phyloP scores from a whole-genome alignment of 1,139 yeast species.

The Arxiozyma bovina region DNA sequence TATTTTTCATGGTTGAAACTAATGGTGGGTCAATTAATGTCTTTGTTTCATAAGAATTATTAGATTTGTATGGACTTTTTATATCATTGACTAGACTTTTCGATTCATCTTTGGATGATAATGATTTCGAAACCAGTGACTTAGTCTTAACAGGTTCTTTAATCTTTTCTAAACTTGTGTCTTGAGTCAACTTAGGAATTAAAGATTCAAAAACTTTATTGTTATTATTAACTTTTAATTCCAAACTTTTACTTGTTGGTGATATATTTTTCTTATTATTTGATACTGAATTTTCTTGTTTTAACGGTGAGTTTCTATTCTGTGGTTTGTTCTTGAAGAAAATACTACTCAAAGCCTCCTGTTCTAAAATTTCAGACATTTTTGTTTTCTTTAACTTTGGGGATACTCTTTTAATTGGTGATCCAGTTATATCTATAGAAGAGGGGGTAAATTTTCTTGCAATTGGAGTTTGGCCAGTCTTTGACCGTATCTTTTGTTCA shows the following conservation, averaged over 20 bases:
- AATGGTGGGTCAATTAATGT: background rate
- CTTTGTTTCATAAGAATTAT: background rate
- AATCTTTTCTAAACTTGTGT: background rate
- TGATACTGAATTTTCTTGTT: background rate
- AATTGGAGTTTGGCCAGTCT: background rate
- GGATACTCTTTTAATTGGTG: slow-evolving; percentile 19
- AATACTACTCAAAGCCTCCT: slow-evolving; percentile 25
- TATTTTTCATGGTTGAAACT: background rate
- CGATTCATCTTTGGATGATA: background rate
- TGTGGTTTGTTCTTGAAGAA: slow-evolving; percentile 15
- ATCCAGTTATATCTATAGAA: slow-evolving; percentile 24
- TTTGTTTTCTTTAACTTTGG: slow-evolving; percentile 4
- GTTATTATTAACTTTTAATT: background rate
- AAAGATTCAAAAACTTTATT: background rate
- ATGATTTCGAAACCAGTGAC: background rate
- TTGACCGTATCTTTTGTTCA: slow-evolving; percentile 22
- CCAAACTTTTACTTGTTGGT: background rate
- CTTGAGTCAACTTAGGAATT: background rate
- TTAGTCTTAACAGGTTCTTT: background rate
- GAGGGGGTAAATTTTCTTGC: slow-evolving; percentile 8
- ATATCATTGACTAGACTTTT: background rate
- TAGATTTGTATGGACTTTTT: background rate
- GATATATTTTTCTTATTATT: slow-evolving; percentile 4
- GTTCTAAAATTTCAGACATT: slow-evolving; percentile 19
- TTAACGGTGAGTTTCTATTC: background rate